Base-by-base conservation (phyloP, 495 filamentous ascomycete genomes). In the Aspergillus coremiiformis region DNA sequence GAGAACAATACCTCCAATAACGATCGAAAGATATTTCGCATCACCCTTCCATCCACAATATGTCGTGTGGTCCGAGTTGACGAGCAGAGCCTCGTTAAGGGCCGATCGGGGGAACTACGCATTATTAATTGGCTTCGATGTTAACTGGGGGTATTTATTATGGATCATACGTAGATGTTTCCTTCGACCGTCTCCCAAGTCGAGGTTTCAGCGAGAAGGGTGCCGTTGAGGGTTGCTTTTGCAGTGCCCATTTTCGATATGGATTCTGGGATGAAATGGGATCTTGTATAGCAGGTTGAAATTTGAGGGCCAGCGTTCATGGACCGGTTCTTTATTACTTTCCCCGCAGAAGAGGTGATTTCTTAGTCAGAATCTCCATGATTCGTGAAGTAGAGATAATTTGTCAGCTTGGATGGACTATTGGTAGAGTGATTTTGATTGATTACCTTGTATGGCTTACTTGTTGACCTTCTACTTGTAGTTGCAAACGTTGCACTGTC, bases 41-140 rank as follows among this genome's bases (percentile, higher is more conserved):
- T 74, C 65, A n/a, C 85, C 85, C 57, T 89, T 89, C 84, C 84
- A 87, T 1, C 74, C 70, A 61, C 85, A 89, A 43, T 68, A 52
- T 0, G 82, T 86, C 23, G 65, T 69, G 10, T 70, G 73, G 19
- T 78, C 63, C 9, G 78, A 71, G 44, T 71, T 67, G 44, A 67
- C 67, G 56, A 84, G 70, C 26, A 70, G 59, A 2, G 66, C 63
- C 52, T 78, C 69, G 33, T 81, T 68, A 17, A 70, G 57, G 0
- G 66, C 35, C 0, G 60, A 58, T 3, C 53, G 61, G 0, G 65
- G 65, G 68, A 76, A 54, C 74, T 77, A 27, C 33, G 7, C 32
- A 17, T 54, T 15, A 54, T 26, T 20, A 50, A 51, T 15, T 24
- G 53, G 26, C 57, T n/a, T 44, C 5, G 11, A 20, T 39, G 1